phyloP scores from a whole-genome alignment of 2,329 filamentous ascomycete genomes.

The Fusarium sacchari region DNA sequence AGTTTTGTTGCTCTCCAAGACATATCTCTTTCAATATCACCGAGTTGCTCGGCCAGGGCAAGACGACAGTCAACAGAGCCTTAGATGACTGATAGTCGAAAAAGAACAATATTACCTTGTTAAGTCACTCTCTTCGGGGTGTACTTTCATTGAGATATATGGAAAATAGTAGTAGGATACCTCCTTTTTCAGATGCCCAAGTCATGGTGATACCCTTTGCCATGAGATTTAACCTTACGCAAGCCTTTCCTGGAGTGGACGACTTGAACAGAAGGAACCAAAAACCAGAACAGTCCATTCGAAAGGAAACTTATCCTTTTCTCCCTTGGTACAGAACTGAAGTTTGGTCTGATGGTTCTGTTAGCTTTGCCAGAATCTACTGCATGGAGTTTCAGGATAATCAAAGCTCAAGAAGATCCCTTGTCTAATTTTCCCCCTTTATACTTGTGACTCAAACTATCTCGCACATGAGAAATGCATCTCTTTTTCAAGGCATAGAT shows the following conservation, averaged over 20 bases:
- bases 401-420: not conserved
- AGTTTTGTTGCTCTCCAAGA: no score
- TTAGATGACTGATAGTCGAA: not conserved
- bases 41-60: no score
- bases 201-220: not conserved
- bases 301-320: no score
- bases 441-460: not conserved
- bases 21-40: not conserved
- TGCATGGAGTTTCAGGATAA: rapidly evolving
- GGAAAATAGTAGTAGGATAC: rapidly evolving
- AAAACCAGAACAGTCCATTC: no score
- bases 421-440: rapidly evolving
- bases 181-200: not conserved
- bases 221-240: not conserved
- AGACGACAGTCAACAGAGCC: not conserved
- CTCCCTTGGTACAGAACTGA: not conserved
- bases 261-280: no score
- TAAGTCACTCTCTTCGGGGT: not conserved
- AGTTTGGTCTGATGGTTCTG: not conserved
- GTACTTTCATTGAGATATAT: not conserved
- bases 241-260: not conserved
- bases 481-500: no score
- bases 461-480: no score
- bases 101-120: not conserved
- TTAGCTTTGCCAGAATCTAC: not conserved